Evolutionary conservation across 495 filamentous ascomycete genomes (phyloP), one percentile per base, ranked within the genome.

Genomic region (Aspergillus wentii): DNA sequence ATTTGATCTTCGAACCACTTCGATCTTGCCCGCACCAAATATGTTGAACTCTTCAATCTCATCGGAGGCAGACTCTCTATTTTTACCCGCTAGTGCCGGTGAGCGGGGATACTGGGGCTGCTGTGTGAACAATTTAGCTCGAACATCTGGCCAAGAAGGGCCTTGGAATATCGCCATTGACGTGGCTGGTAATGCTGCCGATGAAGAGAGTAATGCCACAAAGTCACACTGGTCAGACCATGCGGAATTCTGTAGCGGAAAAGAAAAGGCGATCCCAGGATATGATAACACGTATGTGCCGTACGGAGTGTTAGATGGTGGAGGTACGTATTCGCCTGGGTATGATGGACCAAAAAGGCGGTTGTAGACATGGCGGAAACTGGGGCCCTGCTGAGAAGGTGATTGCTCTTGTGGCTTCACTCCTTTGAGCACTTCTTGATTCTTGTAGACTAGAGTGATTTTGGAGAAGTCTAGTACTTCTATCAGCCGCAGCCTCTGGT

Each of bases 391-490:
- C 3, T 71, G 43, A 26, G 59, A 60, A 4, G 60, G 35, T 11
- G 58, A 35, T 29, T 49, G 55, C 14, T 76, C 71, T 11, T 58
- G 42, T 4, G 69, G 57, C 39, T 71, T 74, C 16, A 64, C 56
- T 1, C 74, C 71, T 44, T 88, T 88, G 33, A 86, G 63, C 26
- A 98, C 76, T 39, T 95, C 90, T 22, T 83, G 83, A 39, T 83
- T 80, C 57, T 95, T 91, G 62, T 96, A 87, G 20, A 79, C 76
- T 28, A 96, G 75, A 21, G 78, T 75, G 23, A 77, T 85, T 56
- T 88, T 91, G n/a, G 83, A 78, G 45, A 98, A 97, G 54, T 97
- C 88, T 15, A 86, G 61, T 14, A 96, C 74, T 59, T 98, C 92
- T 52, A 98, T 86, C 33, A 98, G 60, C 1, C 92, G 83, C 11